Conservation (phyloP, 345 rosid species). For the Raphanus raphanistrum region DNA sequence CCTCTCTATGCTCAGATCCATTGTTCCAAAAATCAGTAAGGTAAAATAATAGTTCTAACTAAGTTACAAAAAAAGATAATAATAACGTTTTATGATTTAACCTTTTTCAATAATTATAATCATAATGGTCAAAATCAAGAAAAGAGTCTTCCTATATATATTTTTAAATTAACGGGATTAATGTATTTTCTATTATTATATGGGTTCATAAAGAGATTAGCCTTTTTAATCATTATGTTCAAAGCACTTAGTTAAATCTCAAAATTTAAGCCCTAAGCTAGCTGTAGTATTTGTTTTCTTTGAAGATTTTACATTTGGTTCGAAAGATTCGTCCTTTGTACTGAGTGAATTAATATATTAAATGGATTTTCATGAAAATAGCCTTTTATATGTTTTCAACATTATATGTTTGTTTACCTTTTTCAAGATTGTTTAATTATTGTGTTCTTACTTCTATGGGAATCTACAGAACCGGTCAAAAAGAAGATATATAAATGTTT, state of each 20-base stretch:
- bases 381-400: constrained; percentile 23
- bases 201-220: constrained; percentile 17
- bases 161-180: not conserved
- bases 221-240: constrained; percentile 13
- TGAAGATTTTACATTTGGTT: not conserved
- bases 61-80: too few relatives aligned
- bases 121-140: constrained; percentile 26
- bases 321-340: constrained; percentile 15
- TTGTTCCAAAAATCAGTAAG: constrained; percentile 96
- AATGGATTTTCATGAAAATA: constrained; percentile 17
- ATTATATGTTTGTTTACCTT: constrained; percentile 32
- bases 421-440: constrained; percentile 21
- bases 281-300: not conserved
- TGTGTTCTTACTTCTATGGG: constrained; percentile 26
- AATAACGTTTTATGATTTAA: not conserved
- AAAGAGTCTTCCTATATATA: not conserved
- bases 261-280: constrained; percentile 14
- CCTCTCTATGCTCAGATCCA: constrained; percentile 87
- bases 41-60: constrained; percentile 30
- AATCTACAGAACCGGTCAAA: constrained; percentile 32
- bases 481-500: constrained; percentile 16
- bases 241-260: not conserved
- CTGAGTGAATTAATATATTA: constrained; percentile 1
- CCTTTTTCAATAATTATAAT: constrained; percentile 3
- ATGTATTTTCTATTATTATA: constrained; percentile 1